These are phyloP conservation scores for Solanum ahanhuiri DNA, from an alignment of 257 asterid genomes.

Conservation along the genomic window DNA sequence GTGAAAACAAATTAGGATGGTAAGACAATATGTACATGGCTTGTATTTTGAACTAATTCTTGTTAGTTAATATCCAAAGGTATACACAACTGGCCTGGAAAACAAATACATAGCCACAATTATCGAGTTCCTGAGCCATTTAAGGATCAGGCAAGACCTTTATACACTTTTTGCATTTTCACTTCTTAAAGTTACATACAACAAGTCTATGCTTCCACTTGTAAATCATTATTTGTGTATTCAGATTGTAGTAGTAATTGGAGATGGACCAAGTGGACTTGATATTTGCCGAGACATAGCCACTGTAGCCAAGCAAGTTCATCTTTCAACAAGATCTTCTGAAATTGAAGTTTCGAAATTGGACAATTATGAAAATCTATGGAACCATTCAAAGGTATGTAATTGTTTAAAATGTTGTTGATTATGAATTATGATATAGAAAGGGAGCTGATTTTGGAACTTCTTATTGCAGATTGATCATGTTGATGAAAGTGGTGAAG, in stretches of 20 bases:
- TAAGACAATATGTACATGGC: background rate
- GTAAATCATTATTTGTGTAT: background rate
- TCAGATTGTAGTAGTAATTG: constrained; percentile 63
- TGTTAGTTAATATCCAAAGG: constrained; percentile 21
- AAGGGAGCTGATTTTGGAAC: background rate
- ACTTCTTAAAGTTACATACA: background rate
- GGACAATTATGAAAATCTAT: constrained; percentile 10
- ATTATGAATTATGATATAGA: background rate
- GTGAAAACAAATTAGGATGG: background rate
- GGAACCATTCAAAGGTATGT: constrained; percentile 15
- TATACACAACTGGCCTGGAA: constrained; percentile 46
- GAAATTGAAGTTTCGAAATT: constrained; percentile 9
- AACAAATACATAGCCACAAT: constrained; percentile 60
- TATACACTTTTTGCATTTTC: background rate
- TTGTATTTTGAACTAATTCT: background rate
- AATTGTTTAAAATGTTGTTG: background rate
- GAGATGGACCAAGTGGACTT: constrained; percentile 40
- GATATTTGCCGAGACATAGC: constrained; percentile 50
- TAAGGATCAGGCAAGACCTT: constrained; percentile 27
- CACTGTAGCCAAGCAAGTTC: constrained; percentile 42
- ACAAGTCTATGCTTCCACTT: background rate
- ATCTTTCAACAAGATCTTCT: constrained; percentile 44
- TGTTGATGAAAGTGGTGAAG: constrained; percentile 40
- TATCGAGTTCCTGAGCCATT: constrained; percentile 52
- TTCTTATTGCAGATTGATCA: constrained; percentile 17